Evolutionary conservation across 1,139 yeast genomes (phyloP).

Genomic region (Yamadazyma atmosphaerica): DNA sequence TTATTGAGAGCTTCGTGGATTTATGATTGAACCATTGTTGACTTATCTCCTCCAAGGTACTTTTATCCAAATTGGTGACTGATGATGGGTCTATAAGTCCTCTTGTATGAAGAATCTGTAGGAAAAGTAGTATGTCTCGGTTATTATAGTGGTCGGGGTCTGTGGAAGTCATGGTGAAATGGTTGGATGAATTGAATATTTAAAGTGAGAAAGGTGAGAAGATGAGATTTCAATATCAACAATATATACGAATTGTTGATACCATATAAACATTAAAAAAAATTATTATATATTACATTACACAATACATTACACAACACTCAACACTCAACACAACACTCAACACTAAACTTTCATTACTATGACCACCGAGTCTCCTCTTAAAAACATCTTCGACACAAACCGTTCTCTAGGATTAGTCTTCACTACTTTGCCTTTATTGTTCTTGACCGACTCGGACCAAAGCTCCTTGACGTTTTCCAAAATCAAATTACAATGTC

Average conservation of each 20-base stretch:
- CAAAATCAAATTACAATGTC: constrained; percentile 90
- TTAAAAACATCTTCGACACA: constrained; percentile 81
- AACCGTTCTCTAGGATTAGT: constrained; percentile 79
- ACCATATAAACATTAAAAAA: too few relatives aligned
- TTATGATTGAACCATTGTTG: constrained; percentile 24
- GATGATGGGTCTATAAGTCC: constrained; percentile 21
- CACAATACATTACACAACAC: neutral
- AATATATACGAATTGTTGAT: too few relatives aligned
- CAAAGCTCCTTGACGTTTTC: constrained; percentile 93
- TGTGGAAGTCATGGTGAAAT: constrained; percentile 4
- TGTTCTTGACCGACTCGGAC: constrained; percentile 68
- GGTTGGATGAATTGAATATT: neutral
- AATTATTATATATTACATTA: neutral
- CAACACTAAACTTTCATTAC: constrained; percentile 53
- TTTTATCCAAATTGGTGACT: constrained; percentile 11
- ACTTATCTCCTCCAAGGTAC: constrained; percentile 16
- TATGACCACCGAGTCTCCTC: constrained; percentile 95
- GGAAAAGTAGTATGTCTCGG: constrained; percentile 23
- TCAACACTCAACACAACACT: neutral
- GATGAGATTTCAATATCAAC: neutral
- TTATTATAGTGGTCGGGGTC: constrained; percentile 13
- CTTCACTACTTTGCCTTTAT: constrained; percentile 71
- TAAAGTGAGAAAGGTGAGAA: too few relatives aligned
- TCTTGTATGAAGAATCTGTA: constrained; percentile 25
- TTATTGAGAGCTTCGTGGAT: constrained; percentile 19